Evolutionary conservation across 139 green algal genomes (phyloP), one percentile per base, ranked within the genome.

Genomic region (Chlorokybus atmophyticus): DNA sequence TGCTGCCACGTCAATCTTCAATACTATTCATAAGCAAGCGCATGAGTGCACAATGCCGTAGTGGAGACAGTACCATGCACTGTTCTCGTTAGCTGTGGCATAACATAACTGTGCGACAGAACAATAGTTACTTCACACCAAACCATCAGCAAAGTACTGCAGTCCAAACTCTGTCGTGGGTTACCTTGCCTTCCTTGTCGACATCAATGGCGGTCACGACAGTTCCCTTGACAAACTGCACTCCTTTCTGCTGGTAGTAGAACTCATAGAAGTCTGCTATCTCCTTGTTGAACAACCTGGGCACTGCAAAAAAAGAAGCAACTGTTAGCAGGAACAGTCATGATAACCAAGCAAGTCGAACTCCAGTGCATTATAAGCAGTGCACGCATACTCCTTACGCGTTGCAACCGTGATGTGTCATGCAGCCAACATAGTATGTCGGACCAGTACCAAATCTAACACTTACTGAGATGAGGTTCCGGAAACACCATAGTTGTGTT

Each of bases 401-500:
- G n/a, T 21, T 31, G 17, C 8, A 54, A n/a, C n/a, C 17, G 14
- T n/a, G 27, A 54, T 19, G 17, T 35, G 10, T n/a, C n/a, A n/a
- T n/a, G n/a, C n/a, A n/a, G n/a, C n/a, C n/a, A n/a, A n/a, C n/a
- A n/a, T n/a, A n/a, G n/a, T n/a, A n/a, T n/a, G n/a, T n/a, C n/a
- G n/a, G n/a, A n/a, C n/a, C n/a, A n/a, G n/a, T n/a, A n/a, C n/a
- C n/a, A n/a, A n/a, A n/a, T n/a, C n/a, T 44, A 10, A 44, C 35
- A 44, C 62, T 68, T 26, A 70, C 62, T 83, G 17, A 94, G 39
- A 21, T 67, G 53, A 3, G 62, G 40, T 41, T 93, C 87, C 0
- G 87, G 85, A 40, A 86, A 86, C 1, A 94, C 76, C 50, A 95
- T 77, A 0, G 85, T 90, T 0, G 85, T 75, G 0, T 86, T 42